Conservation (phyloP, 2,329 filamentous ascomycete genomes). For the Elsinoe ampelina region DNA sequence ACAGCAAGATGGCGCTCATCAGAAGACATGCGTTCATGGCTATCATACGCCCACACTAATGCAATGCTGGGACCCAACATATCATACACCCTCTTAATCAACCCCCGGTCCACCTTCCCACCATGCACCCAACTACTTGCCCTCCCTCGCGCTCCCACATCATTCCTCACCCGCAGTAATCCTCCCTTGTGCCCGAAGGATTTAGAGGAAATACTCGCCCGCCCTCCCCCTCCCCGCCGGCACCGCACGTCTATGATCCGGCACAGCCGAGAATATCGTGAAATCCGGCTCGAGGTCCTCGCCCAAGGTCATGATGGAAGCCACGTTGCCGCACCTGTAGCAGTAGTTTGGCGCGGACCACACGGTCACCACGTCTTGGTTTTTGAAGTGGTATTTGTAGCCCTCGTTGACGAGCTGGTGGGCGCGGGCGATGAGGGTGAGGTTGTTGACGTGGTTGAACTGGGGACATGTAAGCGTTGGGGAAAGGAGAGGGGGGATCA, state of each 20-base stretch:
- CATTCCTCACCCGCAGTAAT: too few relatives aligned
- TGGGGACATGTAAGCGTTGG: conserved; percentile 20
- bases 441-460: conserved; percentile 68
- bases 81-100: background rate
- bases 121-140: background rate
- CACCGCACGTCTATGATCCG: conserved; percentile 71
- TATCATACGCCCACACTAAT: background rate
- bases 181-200: background rate
- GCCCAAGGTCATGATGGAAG: conserved; percentile 79
- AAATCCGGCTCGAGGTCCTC: conserved; percentile 82
- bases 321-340: conserved; percentile 87
- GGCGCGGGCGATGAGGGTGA: conserved; percentile 61
- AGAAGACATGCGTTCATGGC: conserved; percentile 5
- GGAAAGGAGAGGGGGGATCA: background rate
- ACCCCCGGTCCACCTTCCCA: background rate
- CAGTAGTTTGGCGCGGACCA: conserved; percentile 95
- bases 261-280: conserved; percentile 84
- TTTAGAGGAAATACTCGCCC: conserved; percentile 44
- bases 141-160: too few relatives aligned
- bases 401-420: conserved; percentile 70
- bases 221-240: conserved; percentile 51
- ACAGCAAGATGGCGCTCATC: background rate
- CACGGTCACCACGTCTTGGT: conserved; percentile 82
- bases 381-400: conserved; percentile 87
- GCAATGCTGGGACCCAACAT: background rate